Conservation (phyloP, 228 moss, liverwort and hornwort species). For the Sphagnum fallax region DNA sequence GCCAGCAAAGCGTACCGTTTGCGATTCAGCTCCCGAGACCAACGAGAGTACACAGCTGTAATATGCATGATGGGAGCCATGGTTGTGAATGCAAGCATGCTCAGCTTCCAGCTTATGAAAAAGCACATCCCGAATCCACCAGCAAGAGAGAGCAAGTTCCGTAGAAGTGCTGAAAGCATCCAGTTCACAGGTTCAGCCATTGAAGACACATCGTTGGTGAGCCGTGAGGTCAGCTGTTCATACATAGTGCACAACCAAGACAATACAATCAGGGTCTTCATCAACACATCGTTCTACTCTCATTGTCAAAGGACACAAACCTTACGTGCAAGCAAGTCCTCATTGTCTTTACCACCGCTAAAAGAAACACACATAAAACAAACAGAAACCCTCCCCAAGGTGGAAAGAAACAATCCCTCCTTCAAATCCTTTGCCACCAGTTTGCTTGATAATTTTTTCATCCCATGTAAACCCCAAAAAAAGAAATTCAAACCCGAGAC, state of each 20-base stretch:
- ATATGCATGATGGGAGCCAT: conserved; percentile 10
- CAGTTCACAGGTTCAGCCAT: conserved; percentile 8
- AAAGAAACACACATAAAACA: too few relatives aligned
- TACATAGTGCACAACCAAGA: not conserved
- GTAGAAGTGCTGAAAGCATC: conserved; percentile 7
- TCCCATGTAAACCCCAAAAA: too few relatives aligned
- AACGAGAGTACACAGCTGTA: conserved; percentile 6
- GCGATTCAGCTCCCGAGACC: conserved; percentile 6
- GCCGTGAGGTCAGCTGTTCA: conserved; percentile 1
- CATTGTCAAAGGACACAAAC: too few relatives aligned
- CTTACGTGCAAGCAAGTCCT: too few relatives aligned
- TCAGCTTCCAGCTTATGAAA: conserved; percentile 9
- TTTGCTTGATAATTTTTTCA: too few relatives aligned
- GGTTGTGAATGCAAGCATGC: conserved; percentile 10
- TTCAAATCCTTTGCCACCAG: too few relatives aligned
- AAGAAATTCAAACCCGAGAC: too few relatives aligned
- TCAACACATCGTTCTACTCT: too few relatives aligned
- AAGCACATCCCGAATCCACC: conserved; percentile 10
- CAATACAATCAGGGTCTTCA: too few relatives aligned
- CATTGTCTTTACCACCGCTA: too few relatives aligned
- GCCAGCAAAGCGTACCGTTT: conserved; percentile 6
- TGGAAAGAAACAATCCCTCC: too few relatives aligned
- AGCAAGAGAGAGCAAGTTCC: conserved; percentile 1
- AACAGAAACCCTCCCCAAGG: too few relatives aligned
- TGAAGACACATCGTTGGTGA: conserved; percentile 8